Conservation (phyloP, 192 early-diverging fungal species). For the Gonapodya sp. region DNA sequence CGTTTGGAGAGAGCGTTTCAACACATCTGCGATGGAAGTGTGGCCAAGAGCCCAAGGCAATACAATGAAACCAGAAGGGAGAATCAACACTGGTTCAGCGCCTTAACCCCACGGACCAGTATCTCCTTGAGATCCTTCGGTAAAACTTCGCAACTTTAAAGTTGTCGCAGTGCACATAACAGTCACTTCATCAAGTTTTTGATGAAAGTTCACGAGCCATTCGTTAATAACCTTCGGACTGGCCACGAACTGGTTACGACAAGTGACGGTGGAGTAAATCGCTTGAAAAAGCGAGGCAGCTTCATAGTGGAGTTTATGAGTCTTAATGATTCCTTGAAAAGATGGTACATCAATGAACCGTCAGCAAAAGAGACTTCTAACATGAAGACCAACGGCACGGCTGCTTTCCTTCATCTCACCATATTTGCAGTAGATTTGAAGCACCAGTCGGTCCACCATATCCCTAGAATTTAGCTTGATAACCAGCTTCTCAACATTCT, state of each 20-base stretch:
- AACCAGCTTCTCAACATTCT: background rate
- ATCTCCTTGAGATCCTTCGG: background rate
- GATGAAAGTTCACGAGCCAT: background rate
- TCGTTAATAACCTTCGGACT: background rate
- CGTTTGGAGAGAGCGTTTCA: background rate
- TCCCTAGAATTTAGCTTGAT: background rate
- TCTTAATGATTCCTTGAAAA: background rate
- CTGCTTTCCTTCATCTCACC: no score
- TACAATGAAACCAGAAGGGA: background rate
- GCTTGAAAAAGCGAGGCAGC: background rate
- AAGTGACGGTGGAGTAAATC: background rate
- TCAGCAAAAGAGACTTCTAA: no score
- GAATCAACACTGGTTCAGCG: no score
- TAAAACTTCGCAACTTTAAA: background rate
- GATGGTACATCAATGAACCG: no score
- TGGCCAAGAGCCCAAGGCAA: background rate
- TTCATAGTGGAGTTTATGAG: slow-evolving; percentile 2
- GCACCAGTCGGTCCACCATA: background rate
- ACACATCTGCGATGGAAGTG: background rate
- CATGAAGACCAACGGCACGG: no score
- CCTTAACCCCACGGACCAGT: no score
- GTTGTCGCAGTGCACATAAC: background rate
- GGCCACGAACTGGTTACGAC: background rate
- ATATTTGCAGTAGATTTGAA: background rate
- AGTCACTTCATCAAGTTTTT: background rate